Base-by-base conservation (phyloP, 495 filamentous ascomycete genomes). In the Darksidea phi region DNA sequence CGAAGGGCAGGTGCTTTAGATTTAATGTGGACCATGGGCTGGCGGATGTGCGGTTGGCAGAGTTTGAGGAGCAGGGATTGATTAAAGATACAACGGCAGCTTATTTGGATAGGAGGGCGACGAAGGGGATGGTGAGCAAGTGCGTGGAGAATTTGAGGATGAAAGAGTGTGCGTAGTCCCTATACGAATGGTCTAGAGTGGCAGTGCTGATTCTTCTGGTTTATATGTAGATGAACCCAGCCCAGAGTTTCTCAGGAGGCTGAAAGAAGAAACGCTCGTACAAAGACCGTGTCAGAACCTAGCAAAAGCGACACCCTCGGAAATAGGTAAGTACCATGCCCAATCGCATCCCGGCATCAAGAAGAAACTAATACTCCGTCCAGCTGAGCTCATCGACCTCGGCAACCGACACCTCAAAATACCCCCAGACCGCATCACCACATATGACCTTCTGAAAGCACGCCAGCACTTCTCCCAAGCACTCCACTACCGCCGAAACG, bases 21-120 rank as follows among this genome's bases (percentile, higher is more conserved):
- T 64, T 64, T 23, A 64, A 64, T 58, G 61, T 64, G 17, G 15
- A 51, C 15, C 24, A 55, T 10, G 61, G 61, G n/a, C 54, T 64
- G 1, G 28, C 58, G 21, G 34, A 52, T 12, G 48, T 64, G 15
- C 42, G 48, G 6, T 18, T 64, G 18, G 61, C 45, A 4, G 54
- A 64, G 21, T 56, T 32, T 28, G 17, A 62, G 51, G 15, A 62
- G 32, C 23, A 62, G 51, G 59, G 18, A 13, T 10, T 38, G 10
- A 55, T 62, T n/a, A 8, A 38, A 26, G 50, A 41, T 2, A 43
- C 26, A 1, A 56, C 59, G 2, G 1, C 5, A 4, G 32, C 13
- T 23, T 61, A 61, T 18, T 17, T 61, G 26, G 43, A 15, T 17
- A 21, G 55, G n/a, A 28, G 43, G 24, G 25, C 17, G 2, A 46